Conservation (phyloP, 768 basidiomycete genomes). For the Rhodotorula babjevae region DNA sequence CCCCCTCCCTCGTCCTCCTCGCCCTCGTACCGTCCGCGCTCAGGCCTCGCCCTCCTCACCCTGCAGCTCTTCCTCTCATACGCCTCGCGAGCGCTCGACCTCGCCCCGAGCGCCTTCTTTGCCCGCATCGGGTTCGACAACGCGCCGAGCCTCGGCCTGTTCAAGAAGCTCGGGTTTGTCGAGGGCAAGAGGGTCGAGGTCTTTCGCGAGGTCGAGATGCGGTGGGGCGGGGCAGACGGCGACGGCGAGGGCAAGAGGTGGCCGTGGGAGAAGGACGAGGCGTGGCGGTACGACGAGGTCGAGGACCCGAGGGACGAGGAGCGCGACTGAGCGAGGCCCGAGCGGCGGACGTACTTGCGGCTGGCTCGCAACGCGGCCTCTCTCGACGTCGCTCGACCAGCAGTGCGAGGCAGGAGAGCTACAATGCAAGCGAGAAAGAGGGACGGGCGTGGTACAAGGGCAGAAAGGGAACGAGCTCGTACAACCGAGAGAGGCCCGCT, state of each 20-base stretch:
- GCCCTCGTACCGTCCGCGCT: constrained; percentile 45
- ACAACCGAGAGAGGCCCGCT: neutral
- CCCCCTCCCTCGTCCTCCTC: constrained; percentile 59
- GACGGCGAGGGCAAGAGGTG: neutral
- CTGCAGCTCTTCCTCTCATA: constrained; percentile 66
- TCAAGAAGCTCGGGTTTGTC: constrained; percentile 69
- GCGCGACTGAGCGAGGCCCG: constrained; percentile 8
- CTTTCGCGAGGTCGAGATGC: constrained; percentile 80
- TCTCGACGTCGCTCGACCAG: neutral
- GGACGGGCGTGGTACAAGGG: too few relatives aligned
- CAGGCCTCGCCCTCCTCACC: constrained; percentile 62
- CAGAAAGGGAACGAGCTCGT: neutral
- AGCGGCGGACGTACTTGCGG: neutral
- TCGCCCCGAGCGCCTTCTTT: constrained; percentile 53
- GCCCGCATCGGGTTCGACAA: constrained; percentile 70
- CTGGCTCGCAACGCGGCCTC: too few relatives aligned
- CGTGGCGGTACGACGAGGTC: constrained; percentile 10
- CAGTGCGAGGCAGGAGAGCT: neutral
- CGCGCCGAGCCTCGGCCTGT: constrained; percentile 63
- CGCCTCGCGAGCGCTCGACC: constrained; percentile 50
- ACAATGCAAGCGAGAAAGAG: neutral
- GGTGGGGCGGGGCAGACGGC: constrained; percentile 42
- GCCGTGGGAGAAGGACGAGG: constrained; percentile 17
- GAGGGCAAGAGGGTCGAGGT: constrained; percentile 65
- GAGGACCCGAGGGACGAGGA: constrained; percentile 21